These are phyloP conservation scores for Ceratocystis lukuohia DNA, from an alignment of 2,329 filamentous ascomycete species.

Conservation along the genomic window DNA sequence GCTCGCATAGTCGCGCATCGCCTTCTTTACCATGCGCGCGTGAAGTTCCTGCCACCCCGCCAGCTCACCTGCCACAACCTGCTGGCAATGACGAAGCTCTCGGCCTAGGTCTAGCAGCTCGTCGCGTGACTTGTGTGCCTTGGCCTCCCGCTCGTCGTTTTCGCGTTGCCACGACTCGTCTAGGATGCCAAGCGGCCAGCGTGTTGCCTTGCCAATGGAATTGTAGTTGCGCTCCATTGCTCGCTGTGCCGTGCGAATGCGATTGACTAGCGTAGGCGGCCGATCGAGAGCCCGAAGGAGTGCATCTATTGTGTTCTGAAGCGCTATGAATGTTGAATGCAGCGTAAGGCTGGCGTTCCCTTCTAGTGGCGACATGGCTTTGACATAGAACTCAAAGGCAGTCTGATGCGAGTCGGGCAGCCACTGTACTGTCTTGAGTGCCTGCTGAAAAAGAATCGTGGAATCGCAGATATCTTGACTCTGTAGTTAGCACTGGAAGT, in stretches of 20 bases:
- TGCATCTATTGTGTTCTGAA: conserved; percentile 73
- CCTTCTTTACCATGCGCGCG: conserved; percentile 59
- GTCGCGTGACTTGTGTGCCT: conserved; percentile 52
- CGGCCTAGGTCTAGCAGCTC: conserved; percentile 63
- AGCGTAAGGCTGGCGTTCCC: conserved; percentile 60
- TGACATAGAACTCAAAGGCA: conserved; percentile 60
- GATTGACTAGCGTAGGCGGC: conserved; percentile 62
- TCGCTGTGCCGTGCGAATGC: conserved; percentile 61
- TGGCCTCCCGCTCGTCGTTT: conserved; percentile 72
- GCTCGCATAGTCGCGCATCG: conserved; percentile 61
- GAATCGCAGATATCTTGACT: conserved; percentile 54
- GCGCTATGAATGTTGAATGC: conserved; percentile 61
- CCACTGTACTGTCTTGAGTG: conserved; percentile 45
- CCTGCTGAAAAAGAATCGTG: conserved; percentile 39
- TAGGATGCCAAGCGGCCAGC: conserved; percentile 69
- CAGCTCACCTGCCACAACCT: conserved; percentile 79
- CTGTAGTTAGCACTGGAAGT: background rate
- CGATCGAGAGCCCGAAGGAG: conserved; percentile 67
- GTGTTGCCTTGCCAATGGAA: conserved; percentile 57
- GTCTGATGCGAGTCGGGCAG: conserved; percentile 54
- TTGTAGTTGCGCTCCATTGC: conserved; percentile 65
- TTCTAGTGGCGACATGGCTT: conserved; percentile 51
- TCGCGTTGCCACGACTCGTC: conserved; percentile 77
- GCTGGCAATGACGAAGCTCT: conserved; percentile 83
- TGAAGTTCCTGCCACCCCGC: conserved; percentile 90